A percentile compares a stretch with the other conserved stretches of the same genome.
Conservation (phyloP, 1,284 basidiomycete species). For the Cryptococcus floricola region DNA sequence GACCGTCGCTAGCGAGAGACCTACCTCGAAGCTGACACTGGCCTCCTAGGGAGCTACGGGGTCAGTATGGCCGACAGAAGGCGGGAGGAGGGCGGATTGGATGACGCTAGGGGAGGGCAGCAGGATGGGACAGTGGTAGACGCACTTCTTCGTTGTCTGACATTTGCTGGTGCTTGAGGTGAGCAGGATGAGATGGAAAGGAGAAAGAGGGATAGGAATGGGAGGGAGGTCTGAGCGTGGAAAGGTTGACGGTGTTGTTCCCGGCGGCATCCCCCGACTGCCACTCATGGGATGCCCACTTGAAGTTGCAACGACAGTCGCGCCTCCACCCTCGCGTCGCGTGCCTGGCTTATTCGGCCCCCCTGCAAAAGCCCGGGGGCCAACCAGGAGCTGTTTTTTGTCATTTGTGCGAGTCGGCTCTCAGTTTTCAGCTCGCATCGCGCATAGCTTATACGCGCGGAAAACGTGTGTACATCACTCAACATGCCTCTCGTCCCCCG, state of each 20-base stretch:
- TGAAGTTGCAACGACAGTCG: too few species aligned
- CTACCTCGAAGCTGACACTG: constrained; percentile 9
- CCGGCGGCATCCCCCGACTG: not conserved
- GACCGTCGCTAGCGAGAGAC: not conserved
- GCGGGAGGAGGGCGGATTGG: not conserved
- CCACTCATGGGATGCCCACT: too few species aligned
- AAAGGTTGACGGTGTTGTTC: too few species aligned
- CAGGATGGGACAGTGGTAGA: not conserved
- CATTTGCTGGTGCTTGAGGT: constrained; percentile 1
- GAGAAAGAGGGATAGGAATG: not conserved
- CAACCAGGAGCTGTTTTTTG: not conserved
- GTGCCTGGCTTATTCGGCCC: too few species aligned
- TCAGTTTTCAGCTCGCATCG: too few species aligned
- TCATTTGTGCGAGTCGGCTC: not conserved
- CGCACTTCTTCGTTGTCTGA: constrained; percentile 17
- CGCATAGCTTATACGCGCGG: not conserved
- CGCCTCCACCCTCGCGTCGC: too few species aligned
- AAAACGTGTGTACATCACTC: not conserved
- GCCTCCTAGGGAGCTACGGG: not conserved
- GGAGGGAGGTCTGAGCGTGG: not conserved
- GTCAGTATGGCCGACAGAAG: not conserved
- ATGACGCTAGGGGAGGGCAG: not conserved
- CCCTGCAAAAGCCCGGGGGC: not conserved
- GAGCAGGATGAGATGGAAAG: not conserved
- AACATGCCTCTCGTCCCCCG: too few species aligned